Percentiles rank a stretch among this genome's conserved stretches.
Conservation (phyloP, 2,329 filamentous ascomycete species). For the Epichloe hybrida region DNA sequence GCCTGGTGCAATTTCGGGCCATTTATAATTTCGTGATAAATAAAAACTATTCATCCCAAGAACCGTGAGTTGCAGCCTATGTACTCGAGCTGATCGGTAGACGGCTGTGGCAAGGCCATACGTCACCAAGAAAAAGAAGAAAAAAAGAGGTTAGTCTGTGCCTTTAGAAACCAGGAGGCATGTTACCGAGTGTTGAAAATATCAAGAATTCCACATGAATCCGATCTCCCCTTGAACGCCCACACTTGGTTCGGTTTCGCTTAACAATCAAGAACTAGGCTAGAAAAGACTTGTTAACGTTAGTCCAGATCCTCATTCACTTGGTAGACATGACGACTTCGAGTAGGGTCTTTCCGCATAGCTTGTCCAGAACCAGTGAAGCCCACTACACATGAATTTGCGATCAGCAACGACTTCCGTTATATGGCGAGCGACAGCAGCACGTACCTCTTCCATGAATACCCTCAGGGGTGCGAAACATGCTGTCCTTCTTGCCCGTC, state of each 20-base stretch:
- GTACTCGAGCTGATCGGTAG: constrained; percentile 4
- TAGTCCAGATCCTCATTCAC: constrained; percentile 60
- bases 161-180: constrained; percentile 17
- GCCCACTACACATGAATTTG: constrained; percentile 49
- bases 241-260: background rate
- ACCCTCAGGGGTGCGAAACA: constrained; percentile 87
- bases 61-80: constrained; percentile 1
- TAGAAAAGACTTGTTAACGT: constrained; percentile 11
- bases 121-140: constrained; percentile 7
- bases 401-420: constrained; percentile 9
- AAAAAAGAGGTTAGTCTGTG: constrained; percentile 28
- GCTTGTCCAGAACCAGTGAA: constrained; percentile 91
- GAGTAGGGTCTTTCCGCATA: constrained; percentile 83
- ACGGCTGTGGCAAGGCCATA: background rate
- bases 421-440: background rate
- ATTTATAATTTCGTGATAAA: background rate
- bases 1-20: background rate
- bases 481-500: constrained; percentile 73
- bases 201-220: constrained; percentile 11
- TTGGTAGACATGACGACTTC: constrained; percentile 76
- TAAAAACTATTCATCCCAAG: background rate
- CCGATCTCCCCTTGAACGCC: constrained; percentile 11
- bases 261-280: constrained; percentile 1
- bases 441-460: constrained; percentile 68
- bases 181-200: constrained; percentile 21